Conservation (phyloP, 192 early-diverging fungal species). For the Coemansia sp. region DNA sequence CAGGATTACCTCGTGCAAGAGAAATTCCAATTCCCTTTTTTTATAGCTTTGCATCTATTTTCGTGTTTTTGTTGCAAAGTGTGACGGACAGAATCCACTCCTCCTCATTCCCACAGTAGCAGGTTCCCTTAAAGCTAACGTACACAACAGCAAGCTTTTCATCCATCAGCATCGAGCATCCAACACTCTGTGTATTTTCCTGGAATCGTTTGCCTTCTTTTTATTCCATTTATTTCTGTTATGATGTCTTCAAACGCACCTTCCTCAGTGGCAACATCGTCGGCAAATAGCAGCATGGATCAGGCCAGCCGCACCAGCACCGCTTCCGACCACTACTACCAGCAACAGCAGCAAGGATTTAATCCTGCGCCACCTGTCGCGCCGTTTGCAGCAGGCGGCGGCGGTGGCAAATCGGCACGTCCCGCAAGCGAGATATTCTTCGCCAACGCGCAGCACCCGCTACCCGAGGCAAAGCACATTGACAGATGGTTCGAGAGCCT, state of each 20-base stretch:
- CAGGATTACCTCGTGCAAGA: conserved; percentile 6
- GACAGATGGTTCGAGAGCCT: conserved; percentile 92
- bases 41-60: background rate
- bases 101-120: no score
- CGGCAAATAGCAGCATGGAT: conserved; percentile 14
- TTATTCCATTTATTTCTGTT: background rate
- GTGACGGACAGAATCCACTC: no score
- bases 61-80: no score
- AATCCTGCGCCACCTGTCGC: conserved; percentile 29
- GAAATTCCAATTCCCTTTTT: background rate
- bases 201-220: conserved; percentile 6
- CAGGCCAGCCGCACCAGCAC: background rate
- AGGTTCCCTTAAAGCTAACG: no score
- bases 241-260: conserved; percentile 44
- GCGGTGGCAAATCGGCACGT: conserved; percentile 24
- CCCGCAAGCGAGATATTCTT: conserved; percentile 52
- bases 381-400: conserved; percentile 27
- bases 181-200: no score
- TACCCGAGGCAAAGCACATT: conserved; percentile 52
- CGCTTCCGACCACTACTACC: conserved; percentile 5
- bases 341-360: conserved; percentile 22
- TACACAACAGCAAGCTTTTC: no score
- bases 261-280: conserved; percentile 17
- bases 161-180: no score
- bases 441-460: conserved; percentile 48